Evolutionary conservation across 192 early-diverging fungal species (phyloP).

Genomic region (Backusella luteola): DNA sequence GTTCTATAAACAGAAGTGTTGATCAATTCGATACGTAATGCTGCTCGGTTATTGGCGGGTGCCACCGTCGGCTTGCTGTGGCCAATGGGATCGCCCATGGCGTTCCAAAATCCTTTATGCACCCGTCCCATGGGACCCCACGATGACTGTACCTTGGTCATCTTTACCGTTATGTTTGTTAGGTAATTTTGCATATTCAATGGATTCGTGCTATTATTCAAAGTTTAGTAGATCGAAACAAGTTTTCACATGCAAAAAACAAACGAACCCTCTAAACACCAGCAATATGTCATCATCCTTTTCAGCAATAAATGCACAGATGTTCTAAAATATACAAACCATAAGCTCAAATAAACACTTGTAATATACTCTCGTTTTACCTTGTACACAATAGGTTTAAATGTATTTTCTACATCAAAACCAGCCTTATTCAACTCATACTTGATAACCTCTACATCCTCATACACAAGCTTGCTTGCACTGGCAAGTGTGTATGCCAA

Average conservation of each 20-base stretch:
- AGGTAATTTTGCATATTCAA: constrained; percentile 51
- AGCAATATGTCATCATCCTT: constrained; percentile 53
- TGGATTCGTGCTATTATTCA: constrained; percentile 39
- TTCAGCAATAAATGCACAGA: constrained; percentile 53
- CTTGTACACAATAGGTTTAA: constrained; percentile 52
- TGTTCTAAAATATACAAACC: constrained; percentile 31
- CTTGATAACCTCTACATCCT: constrained; percentile 49
- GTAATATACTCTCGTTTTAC: constrained; percentile 19
- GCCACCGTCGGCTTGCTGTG: constrained; percentile 2
- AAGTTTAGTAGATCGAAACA: background rate
- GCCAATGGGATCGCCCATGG: constrained; percentile 35
- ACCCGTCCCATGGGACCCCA: constrained; percentile 41
- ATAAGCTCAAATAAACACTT: background rate
- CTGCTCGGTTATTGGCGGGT: background rate
- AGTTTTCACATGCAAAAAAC: no score
- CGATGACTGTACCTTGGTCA: constrained; percentile 20
- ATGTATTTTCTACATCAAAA: constrained; percentile 48
- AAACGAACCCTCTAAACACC: constrained; percentile 43
- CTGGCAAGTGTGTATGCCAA: constrained; percentile 47
- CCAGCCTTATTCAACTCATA: constrained; percentile 47
- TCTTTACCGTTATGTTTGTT: constrained; percentile 38
- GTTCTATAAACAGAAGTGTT: constrained; percentile 47
- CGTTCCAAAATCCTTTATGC: constrained; percentile 51
- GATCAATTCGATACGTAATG: constrained; percentile 43
- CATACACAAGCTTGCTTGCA: constrained; percentile 47